These are phyloP conservation scores for Penicillium paneum DNA, from an alignment of 2,329 filamentous ascomycete species.

Conservation along the genomic window DNA sequence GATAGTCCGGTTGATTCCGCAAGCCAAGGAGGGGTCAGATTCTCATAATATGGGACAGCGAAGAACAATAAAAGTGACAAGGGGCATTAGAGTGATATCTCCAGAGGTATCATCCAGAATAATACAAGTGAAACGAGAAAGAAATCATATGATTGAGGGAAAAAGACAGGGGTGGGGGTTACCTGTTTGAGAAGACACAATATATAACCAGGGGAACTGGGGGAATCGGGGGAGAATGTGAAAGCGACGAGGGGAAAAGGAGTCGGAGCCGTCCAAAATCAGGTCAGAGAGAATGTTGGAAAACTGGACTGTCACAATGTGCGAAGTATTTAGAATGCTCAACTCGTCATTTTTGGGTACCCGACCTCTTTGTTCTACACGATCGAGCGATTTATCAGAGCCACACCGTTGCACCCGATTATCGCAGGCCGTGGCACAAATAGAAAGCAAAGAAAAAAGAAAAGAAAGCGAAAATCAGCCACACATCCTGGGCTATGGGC, in stretches of 20 bases:
- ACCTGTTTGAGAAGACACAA: slow-evolving; percentile 5
- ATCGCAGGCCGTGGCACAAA: background rate
- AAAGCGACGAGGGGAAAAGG: background rate
- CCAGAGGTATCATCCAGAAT: background rate
- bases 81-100: background rate
- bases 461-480: background rate
- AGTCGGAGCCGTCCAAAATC: background rate
- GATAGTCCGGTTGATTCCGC: slow-evolving; percentile 1
- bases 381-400: background rate
- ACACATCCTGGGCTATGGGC: background rate
- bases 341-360: slow-evolving; percentile 9
- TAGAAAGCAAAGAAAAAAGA: background rate
- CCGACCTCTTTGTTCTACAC: slow-evolving; percentile 6
- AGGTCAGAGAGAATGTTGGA: slow-evolving; percentile 7
- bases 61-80: slow-evolving; percentile 4
- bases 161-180: background rate
- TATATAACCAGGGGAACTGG: background rate
- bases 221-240: background rate
- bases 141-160: slow-evolving; percentile 3
- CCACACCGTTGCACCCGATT: background rate
- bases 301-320: slow-evolving; percentile 7
- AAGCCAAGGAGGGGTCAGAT: slow-evolving; percentile 9
- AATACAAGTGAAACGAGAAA: background rate
- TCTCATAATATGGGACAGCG: slow-evolving; percentile 15
- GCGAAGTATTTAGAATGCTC: slow-evolving; percentile 8